These are phyloP conservation scores for Diatrype stigma DNA, from an alignment of 2,329 filamentous ascomycete species.

Conservation along the genomic window DNA sequence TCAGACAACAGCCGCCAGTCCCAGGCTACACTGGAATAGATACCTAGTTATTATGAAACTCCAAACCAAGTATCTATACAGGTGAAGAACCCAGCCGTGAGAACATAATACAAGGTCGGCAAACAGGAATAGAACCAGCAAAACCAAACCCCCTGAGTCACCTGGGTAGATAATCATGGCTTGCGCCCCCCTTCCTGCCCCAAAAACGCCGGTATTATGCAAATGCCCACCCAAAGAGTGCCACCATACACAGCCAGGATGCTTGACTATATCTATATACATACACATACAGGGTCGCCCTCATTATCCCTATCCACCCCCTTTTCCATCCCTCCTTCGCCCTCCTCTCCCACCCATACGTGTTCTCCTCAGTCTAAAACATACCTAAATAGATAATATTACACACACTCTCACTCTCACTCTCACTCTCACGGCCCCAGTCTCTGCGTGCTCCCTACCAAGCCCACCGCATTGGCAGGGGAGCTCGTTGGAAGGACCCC, in stretches of 20 bases:
- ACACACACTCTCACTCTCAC: not conserved
- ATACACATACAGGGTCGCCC: not conserved
- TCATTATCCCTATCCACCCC: not conserved
- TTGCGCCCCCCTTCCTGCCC: not conserved
- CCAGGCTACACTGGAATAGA: too few species aligned
- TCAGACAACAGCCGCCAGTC: too few species aligned
- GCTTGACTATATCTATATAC: not conserved
- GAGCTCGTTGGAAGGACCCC: slow-evolving; percentile 70
- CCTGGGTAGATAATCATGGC: not conserved
- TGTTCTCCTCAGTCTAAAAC: slow-evolving; percentile 4
- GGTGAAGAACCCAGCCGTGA: too few species aligned
- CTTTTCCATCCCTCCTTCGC: too few species aligned
- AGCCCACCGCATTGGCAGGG: slow-evolving; percentile 47
- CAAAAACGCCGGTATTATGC: slow-evolving; percentile 8
- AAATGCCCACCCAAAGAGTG: not conserved
- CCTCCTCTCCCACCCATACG: not conserved
- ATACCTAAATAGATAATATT: slow-evolving; percentile 6
- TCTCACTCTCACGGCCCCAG: slow-evolving; percentile 58
- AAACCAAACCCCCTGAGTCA: not conserved
- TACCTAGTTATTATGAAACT: too few species aligned
- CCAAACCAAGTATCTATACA: too few species aligned
- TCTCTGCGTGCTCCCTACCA: slow-evolving; percentile 62
- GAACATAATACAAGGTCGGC: too few species aligned
- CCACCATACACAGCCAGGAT: not conserved
- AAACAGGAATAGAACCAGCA: not conserved